These are phyloP conservation scores for Xylaria acuta DNA, from an alignment of 495 filamentous ascomycete genomes.

Conservation along the genomic window DNA sequence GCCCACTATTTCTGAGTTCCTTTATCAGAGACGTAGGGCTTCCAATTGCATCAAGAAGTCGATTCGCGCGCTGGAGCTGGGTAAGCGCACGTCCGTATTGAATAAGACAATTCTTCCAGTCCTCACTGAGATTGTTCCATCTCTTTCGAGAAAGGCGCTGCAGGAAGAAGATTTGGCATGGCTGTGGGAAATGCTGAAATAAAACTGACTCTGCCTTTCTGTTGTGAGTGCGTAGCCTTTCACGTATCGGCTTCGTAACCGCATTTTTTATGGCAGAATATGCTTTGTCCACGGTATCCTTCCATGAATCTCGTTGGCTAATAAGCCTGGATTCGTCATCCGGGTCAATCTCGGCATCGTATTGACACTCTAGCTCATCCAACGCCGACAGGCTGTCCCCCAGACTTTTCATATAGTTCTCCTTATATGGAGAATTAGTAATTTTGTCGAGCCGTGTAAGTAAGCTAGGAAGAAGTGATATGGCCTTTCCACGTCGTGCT, in stretches of 20 bases:
- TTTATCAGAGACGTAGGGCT: conserved; percentile 40
- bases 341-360: too few relatives aligned
- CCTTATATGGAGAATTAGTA: conserved; percentile 45
- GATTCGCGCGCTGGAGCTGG: conserved; percentile 45
- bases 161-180: conserved; percentile 41
- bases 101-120: conserved; percentile 39
- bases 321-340: not conserved
- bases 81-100: conserved; percentile 43
- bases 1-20: conserved; percentile 53
- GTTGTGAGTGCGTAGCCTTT: not conserved
- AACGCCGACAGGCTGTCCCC: conserved; percentile 25
- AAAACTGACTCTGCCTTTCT: not conserved
- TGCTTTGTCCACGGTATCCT: not conserved
- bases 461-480: not conserved
- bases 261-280: conserved; percentile 1
- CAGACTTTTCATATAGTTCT: conserved; percentile 38
- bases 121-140: conserved; percentile 27
- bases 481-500: not conserved
- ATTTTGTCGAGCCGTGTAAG: conserved; percentile 43
- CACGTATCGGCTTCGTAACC: not conserved
- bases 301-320: not conserved
- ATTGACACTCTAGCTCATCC: not conserved
- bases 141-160: conserved; percentile 36
- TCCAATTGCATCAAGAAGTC: conserved; percentile 29
- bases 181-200: conserved; percentile 27